Conservation (phyloP, 1,139 yeast genomes). For the Yamadazyma aaseri region DNA sequence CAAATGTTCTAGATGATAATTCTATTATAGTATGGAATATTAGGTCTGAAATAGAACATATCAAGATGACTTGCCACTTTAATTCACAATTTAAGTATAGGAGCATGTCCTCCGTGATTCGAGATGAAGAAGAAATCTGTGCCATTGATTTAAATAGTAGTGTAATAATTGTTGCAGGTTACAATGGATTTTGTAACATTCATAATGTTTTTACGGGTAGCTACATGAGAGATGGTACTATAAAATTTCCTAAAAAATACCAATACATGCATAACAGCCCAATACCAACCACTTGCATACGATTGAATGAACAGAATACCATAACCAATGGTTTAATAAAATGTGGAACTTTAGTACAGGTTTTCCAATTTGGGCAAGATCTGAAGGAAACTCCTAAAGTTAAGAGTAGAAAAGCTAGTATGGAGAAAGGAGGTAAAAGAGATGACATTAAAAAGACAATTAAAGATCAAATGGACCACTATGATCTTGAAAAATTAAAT, state of each 20-base stretch:
- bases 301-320: constrained; percentile 39
- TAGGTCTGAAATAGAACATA: constrained; percentile 23
- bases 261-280: constrained; percentile 21
- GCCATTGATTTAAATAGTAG: constrained; percentile 39
- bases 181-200: constrained; percentile 60
- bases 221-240: constrained; percentile 46
- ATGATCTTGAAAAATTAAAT: constrained; percentile 25
- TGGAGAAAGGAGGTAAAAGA: constrained; percentile 16
- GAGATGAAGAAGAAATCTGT: constrained; percentile 19
- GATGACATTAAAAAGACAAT: constrained; percentile 22
- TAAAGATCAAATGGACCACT: constrained; percentile 38
- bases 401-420: constrained; percentile 21
- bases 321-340: constrained; percentile 51
- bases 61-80: constrained; percentile 11
- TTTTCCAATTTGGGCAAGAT: constrained; percentile 56
- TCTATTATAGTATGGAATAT: constrained; percentile 43
- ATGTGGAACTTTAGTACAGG: constrained; percentile 58
- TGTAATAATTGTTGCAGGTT: constrained; percentile 60
- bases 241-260: constrained; percentile 45
- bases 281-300: constrained; percentile 43
- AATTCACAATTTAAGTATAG: constrained; percentile 17
- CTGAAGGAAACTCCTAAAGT: constrained; percentile 6
- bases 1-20: constrained; percentile 33
- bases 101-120: constrained; percentile 14
- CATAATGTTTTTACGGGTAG: constrained; percentile 65